These are phyloP conservation scores for Colletotrichum eremochloae DNA, from an alignment of 2,329 filamentous ascomycete species.

Conservation along the genomic window DNA sequence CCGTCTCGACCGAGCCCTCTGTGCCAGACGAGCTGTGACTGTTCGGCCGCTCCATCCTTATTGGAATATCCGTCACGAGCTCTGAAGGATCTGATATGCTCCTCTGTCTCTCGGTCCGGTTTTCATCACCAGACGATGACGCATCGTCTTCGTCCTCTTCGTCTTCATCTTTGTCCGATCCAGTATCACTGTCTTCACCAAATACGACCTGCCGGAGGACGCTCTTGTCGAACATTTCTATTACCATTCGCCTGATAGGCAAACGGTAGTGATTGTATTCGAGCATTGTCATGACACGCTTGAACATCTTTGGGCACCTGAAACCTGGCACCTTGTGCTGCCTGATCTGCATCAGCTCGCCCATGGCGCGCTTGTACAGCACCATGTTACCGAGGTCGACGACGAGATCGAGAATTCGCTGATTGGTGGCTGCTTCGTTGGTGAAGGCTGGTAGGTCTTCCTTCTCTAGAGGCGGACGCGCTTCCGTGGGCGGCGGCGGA, in stretches of 20 bases:
- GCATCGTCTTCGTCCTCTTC: constrained; percentile 64
- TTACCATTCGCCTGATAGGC: constrained; percentile 87
- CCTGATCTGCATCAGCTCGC: constrained; percentile 85
- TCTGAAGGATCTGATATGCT: constrained; percentile 59
- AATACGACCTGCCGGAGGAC: constrained; percentile 89
- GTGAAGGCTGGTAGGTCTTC: constrained; percentile 60
- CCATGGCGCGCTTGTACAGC: constrained; percentile 86
- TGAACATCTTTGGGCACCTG: constrained; percentile 81
- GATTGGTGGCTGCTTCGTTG: constrained; percentile 74
- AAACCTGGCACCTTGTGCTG: constrained; percentile 82
- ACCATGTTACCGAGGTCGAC: constrained; percentile 94
- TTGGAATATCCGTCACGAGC: constrained; percentile 22
- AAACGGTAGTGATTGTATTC: constrained; percentile 92
- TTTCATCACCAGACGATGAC: constrained; percentile 59
- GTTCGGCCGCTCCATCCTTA: constrained; percentile 24
- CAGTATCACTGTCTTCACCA: constrained; percentile 76
- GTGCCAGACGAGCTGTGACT: constrained; percentile 32
- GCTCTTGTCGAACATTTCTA: constrained; percentile 93
- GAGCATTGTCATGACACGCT: constrained; percentile 85
- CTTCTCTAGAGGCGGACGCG: constrained; percentile 59
- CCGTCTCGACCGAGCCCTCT: constrained; percentile 28
- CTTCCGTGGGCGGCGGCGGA: constrained; percentile 57
- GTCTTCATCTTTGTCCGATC: constrained; percentile 72
- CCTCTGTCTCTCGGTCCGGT: constrained; percentile 69
- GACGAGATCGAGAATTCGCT: constrained; percentile 86